Evolutionary conservation across 495 filamentous ascomycete species (phyloP), one percentile per base, ranked within the genome.

Genomic region (Penicillium bialowiezense): DNA sequence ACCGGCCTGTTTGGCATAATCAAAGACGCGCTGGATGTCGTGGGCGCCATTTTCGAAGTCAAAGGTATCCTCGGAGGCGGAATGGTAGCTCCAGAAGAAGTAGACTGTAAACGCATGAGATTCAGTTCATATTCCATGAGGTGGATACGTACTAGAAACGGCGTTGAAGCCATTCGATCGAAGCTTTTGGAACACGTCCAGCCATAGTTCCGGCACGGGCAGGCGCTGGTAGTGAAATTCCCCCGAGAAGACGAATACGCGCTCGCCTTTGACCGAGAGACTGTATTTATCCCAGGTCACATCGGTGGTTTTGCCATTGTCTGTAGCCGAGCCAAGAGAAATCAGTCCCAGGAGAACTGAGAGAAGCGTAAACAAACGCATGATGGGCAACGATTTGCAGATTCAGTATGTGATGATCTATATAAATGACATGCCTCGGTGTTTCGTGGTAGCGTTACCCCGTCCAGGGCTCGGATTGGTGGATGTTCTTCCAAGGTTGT

Each of bases 121-220:
- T n/a, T n/a, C n/a, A n/a, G n/a, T n/a, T n/a, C n/a, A n/a, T n/a
- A n/a, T n/a, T n/a, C n/a, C n/a, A n/a, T n/a, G n/a, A n/a, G n/a
- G n/a, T n/a, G n/a, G n/a, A n/a, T n/a, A 42, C 53, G 37, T 51
- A 61, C 63, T 45, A 1, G 64, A 72, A 13, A 79, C 65, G 18
- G 79, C 72, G 56, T 81, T 83, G 23, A 73, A 79, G 0, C 82
- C 81, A 37, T 74, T 73, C 2, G 82, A 78, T 50, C 79, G 77
- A 35, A 84, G 63, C 55, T 86, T 86, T 53, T 85, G 69, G 9
- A 84, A 72, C n/a, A 84, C 63, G 60, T 85, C 81, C 4, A 74
- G 59, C 80, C 81, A 85, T 12, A 85, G 51, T 26, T 78, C 77
- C 0, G 80, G 82, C 3, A 81, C 78, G 0, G 80, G 80, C 8